Percentiles rank a stretch among this genome's conserved stretches.
phyloP scores from a whole-genome alignment of 2,329 filamentous ascomycete genomes.

The Ramularia collo-cygni region DNA sequence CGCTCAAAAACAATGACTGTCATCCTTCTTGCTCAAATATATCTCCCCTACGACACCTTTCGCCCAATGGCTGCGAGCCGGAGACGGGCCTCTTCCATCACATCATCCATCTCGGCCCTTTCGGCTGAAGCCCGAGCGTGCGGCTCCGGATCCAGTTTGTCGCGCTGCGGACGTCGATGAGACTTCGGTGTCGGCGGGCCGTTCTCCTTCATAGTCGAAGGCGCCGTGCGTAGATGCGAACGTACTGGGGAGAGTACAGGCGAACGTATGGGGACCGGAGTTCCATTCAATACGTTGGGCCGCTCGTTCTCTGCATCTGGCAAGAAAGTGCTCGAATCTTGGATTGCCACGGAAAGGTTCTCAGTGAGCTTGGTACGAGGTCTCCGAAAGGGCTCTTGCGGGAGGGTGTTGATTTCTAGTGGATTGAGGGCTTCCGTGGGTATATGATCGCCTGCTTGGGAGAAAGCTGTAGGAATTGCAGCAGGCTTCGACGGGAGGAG shows the following conservation, averaged over 20 bases:
- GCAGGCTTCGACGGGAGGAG: constrained; percentile 6
- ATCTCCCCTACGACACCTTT: neutral
- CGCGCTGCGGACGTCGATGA: constrained; percentile 4
- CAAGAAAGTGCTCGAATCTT: constrained; percentile 18
- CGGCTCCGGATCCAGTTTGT: constrained; percentile 3
- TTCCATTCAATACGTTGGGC: constrained; percentile 6
- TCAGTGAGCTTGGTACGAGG: constrained; percentile 2
- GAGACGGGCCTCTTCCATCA: too few relatives aligned
- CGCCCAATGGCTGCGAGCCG: too few relatives aligned
- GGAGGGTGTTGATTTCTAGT: constrained; percentile 24
- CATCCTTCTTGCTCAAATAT: too few relatives aligned
- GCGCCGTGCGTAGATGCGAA: too few relatives aligned
- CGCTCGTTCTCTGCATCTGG: constrained; percentile 6
- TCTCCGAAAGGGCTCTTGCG: constrained; percentile 9
- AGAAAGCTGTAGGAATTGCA: constrained; percentile 6
- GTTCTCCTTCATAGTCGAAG: constrained; percentile 19
- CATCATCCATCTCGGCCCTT: too few relatives aligned
- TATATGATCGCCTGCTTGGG: constrained; percentile 15
- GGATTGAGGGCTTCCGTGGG: constrained; percentile 22
- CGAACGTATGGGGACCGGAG: constrained; percentile 8
- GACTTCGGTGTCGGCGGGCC: constrained; percentile 12
- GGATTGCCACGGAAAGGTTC: constrained; percentile 9
- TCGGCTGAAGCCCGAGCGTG: too few relatives aligned
- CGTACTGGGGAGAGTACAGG: constrained; percentile 1
- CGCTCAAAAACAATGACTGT: neutral